phyloP scores from a whole-genome alignment of 2,329 filamentous ascomycete genomes.

The Penicillium rolfsii region DNA sequence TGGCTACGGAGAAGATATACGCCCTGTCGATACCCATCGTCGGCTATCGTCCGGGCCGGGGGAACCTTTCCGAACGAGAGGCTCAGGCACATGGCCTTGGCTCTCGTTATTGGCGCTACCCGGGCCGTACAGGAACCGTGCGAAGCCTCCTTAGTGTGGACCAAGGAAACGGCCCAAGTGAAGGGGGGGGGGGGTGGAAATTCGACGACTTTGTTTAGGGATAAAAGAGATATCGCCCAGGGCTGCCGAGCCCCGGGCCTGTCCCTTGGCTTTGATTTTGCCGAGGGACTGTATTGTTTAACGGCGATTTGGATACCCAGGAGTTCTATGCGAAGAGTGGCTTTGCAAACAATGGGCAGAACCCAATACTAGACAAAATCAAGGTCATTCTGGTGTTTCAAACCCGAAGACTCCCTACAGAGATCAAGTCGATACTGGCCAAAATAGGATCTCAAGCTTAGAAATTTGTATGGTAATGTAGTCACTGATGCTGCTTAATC shows the following conservation, averaged over 20 bases:
- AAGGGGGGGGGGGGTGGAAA: background rate
- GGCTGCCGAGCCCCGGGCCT: background rate
- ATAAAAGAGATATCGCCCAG: background rate
- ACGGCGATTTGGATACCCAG: conserved; percentile 25
- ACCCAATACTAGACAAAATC: background rate
- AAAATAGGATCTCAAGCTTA: background rate
- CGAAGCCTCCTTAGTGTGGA: background rate
- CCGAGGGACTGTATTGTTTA: conserved; percentile 2
- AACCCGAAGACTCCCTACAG: background rate
- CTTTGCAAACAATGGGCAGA: background rate
- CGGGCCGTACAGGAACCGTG: too few species aligned
- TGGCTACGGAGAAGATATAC: background rate
- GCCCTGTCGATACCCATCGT: background rate
- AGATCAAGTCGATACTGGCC: background rate
- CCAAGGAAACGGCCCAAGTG: background rate
- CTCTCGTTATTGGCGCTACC: background rate
- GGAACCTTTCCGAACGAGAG: background rate
- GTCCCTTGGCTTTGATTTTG: conserved; percentile 2
- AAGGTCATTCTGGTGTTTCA: background rate
- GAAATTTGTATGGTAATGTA: background rate
- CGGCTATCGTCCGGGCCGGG: background rate
- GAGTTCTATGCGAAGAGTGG: conserved; percentile 15
- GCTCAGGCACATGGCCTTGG: too few species aligned
- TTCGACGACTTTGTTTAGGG: background rate
- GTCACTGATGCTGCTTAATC: background rate